Evolutionary conservation across 768 basidiomycete genomes (phyloP), one percentile per base, ranked within the genome.

Genomic region (Suillus clintonianus): DNA sequence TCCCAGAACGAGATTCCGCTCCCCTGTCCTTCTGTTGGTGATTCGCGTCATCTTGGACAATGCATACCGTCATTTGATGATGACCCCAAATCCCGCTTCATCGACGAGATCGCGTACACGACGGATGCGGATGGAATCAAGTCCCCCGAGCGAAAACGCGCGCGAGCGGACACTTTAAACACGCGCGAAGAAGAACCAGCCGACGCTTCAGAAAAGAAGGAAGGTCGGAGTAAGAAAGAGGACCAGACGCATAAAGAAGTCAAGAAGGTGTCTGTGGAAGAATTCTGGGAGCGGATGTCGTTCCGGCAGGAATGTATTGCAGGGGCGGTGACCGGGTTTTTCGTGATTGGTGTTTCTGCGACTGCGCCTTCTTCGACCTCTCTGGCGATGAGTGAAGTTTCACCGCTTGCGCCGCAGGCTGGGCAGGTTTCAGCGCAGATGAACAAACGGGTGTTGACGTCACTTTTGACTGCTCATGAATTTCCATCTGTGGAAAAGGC

Each of bases 211-310:
- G 71, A 76, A 22, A 67, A 69, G 66, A 72, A 75, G 59, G 64
- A 73, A 61, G 61, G 63, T 51, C 47, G 64, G 56, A 62, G 64
- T 2, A 42, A 58, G 34, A 70, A 69, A 67, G 75, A 76, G n/a
- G 82, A 81, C 50, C 76, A 72, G 43, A 74, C 81, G 36, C 70
- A 79, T 59, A 87, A 85, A 54, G 86, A 89, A 69, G 79, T 93
- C 59, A 79, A 73, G 17, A 84, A 79, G 65, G 89, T 93, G 56
- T 77, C 79, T 0, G 69, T 85, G 43, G 90, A 90, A 45, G 96
- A 97, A 71, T 99, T 96, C 76, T 99, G 97, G 96, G 95, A 97
- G 76, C 85, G 95, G 17, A 95, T 99, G 91, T 94, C 90, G 45
- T 97, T 92, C 76, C 85, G 97, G 32, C 97, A 98, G 72, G 97